Evolutionary conservation across 179 eudicot species (phyloP).

Genomic region (Spergularia azorica): DNA sequence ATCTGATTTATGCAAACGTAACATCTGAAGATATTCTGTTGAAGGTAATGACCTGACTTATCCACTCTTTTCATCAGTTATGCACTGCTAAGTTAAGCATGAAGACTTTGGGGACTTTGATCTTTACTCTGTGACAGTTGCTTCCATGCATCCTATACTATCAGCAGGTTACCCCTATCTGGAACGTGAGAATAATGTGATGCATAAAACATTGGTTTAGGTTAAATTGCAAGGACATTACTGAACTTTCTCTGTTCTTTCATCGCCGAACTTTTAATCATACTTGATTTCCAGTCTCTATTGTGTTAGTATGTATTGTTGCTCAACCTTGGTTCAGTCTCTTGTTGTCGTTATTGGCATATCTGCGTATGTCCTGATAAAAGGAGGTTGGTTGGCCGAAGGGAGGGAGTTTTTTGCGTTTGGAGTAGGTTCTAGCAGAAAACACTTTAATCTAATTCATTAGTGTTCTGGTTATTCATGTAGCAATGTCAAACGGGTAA

Average conservation of each 20-base stretch:
- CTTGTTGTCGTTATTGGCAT: too few species aligned
- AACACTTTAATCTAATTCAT: too few species aligned
- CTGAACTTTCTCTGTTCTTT: too few species aligned
- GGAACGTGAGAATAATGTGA: neutral
- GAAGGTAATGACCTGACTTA: conserved; percentile 48
- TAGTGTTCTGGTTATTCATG: too few species aligned
- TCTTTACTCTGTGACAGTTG: neutral
- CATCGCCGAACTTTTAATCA: too few species aligned
- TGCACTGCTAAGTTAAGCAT: neutral
- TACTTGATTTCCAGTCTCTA: neutral
- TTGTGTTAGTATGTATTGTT: neutral
- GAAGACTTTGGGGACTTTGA: neutral
- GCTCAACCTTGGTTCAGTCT: neutral
- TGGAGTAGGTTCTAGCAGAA: too few species aligned
- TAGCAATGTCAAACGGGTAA: too few species aligned
- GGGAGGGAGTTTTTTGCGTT: too few species aligned
- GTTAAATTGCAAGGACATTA: neutral
- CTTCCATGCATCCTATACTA: neutral
- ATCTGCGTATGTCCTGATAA: too few species aligned
- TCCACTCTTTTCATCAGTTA: neutral
- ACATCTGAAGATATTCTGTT: conserved; percentile 82
- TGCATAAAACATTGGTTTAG: neutral
- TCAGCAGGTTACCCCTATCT: too few species aligned
- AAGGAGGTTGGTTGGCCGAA: too few species aligned
- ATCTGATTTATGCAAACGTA: conserved; percentile 86